These are phyloP conservation scores for Colletotrichum chlorophyti DNA, from an alignment of 2,329 filamentous ascomycete species.

Conservation along the genomic window DNA sequence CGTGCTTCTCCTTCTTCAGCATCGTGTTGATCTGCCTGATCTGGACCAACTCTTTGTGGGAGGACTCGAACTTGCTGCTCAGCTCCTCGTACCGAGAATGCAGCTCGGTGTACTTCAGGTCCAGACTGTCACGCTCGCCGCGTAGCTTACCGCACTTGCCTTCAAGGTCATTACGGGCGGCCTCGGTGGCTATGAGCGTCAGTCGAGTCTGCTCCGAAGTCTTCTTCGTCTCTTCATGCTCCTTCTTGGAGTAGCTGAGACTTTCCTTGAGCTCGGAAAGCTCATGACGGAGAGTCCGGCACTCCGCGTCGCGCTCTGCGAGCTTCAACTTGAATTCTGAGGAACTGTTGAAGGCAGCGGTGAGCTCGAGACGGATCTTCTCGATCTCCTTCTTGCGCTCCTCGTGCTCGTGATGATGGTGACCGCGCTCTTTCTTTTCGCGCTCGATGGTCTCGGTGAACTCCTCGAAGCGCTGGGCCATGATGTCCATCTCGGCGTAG, in stretches of 20 bases:
- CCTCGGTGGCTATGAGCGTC: slow-evolving; percentile 1
- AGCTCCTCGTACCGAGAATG: slow-evolving; percentile 13
- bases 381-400: slow-evolving; percentile 16
- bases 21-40: background rate
- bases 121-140: slow-evolving; percentile 9
- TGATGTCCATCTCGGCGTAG: slow-evolving; percentile 18
- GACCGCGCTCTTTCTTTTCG: slow-evolving; percentile 14
- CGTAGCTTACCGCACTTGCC: slow-evolving; percentile 6
- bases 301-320: slow-evolving; percentile 12
- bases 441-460: slow-evolving; percentile 13
- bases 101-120: slow-evolving; percentile 14
- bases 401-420: slow-evolving; percentile 13
- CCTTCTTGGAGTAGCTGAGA: slow-evolving; percentile 4
- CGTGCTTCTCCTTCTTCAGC: slow-evolving; percentile 17
- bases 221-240: slow-evolving; percentile 19
- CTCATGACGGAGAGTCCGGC: slow-evolving; percentile 6
- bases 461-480: slow-evolving; percentile 16
- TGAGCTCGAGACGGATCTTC: slow-evolving; percentile 15
- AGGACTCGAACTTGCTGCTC: background rate
- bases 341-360: background rate
- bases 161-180: slow-evolving; percentile 6
- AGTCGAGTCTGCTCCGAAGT: slow-evolving; percentile 4
- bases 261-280: slow-evolving; percentile 6
- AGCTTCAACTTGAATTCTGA: slow-evolving; percentile 17
- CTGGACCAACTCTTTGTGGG: slow-evolving; percentile 10